Evolutionary conservation across 768 basidiomycete species (phyloP).

Genomic region (Pholiota conissans): DNA sequence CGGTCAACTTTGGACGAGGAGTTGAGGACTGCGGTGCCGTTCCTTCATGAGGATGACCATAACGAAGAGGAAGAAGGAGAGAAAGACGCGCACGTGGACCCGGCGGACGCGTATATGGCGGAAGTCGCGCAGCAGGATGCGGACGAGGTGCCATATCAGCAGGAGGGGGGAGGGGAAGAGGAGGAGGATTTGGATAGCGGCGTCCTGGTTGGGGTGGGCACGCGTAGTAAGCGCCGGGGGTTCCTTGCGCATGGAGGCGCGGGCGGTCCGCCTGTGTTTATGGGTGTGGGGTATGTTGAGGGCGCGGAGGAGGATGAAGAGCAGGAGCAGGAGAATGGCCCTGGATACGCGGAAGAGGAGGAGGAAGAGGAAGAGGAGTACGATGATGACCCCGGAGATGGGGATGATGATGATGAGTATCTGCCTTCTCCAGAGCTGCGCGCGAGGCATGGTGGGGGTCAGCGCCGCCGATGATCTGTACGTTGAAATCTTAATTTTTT

Average conservation of each 20-base stretch:
- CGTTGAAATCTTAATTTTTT: not conserved
- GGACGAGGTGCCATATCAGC: not conserved
- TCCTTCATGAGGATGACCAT: constrained; percentile 2
- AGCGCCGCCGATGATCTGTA: constrained; percentile 15
- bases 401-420: constrained; percentile 22
- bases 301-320: constrained; percentile 39
- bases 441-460: not conserved
- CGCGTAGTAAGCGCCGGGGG: constrained; percentile 49
- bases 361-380: not conserved
- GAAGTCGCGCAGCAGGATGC: not conserved
- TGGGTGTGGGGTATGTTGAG: constrained; percentile 67
- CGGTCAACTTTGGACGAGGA: constrained; percentile 6
- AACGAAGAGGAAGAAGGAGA: constrained; percentile 2
- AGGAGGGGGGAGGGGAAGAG: not conserved
- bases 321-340: not conserved
- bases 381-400: not conserved
- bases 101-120: not conserved
- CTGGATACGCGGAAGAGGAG: not conserved
- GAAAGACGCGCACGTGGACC: not conserved
- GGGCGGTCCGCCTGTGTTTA: constrained; percentile 68
- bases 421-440: constrained; percentile 10
- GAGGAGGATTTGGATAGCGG: constrained; percentile 44
- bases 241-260: constrained; percentile 78
- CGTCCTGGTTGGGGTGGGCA: constrained; percentile 55
- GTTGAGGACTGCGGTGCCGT: constrained; percentile 5